Base-by-base conservation (phyloP, 2,329 filamentous ascomycete species). In the Penicillium psychrosexuale region DNA sequence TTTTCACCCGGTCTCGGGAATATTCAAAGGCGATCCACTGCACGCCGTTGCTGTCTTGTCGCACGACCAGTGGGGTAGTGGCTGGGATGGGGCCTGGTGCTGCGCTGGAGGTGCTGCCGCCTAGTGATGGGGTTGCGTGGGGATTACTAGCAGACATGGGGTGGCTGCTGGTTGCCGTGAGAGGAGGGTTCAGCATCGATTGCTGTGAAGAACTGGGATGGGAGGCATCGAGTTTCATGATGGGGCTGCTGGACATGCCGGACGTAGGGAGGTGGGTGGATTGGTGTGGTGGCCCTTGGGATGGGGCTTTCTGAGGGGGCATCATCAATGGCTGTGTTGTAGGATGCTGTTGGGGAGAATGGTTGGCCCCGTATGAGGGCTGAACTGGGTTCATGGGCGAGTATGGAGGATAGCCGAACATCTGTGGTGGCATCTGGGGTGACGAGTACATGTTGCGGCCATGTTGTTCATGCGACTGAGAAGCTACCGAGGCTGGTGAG, bases 21-120 rank as follows among this genome's bases (percentile, higher is more conserved):
- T 99, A 99, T 73, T 99, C 94, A 60, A 97, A 99, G 0, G 91
- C 91, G 68, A 97, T 97, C 94, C 94, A 97, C 74, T 97, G 94
- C 7, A 97, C 93, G 8, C 94, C 94, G 63, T 96, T 97, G 69
- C 90, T 89, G 67, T 97, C 94, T 74, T 97, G 93, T 62, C 92
- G 82, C 24, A 97, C 93, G 8, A 97, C 92, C 8, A 97, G 80
- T 0, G 94, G 94, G 0, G 94, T 97, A 3, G 94, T 99, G 0
- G 94, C 94, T 12, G 94, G 94, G 66, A 99, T 99, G 0, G 94
- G 94, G 2, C 94, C 94, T 7, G 94, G 94, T 1, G 94, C 94
- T 34, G 93, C 91, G 68, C 92, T 96, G 11, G 91, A 87, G 71
- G 94, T 96, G 72, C 94, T 96, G 31, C 91, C 83, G 22, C 84